phyloP scores from a whole-genome alignment of 108 stramenopile genomes.

The Pelagomonas calceolata region DNA sequence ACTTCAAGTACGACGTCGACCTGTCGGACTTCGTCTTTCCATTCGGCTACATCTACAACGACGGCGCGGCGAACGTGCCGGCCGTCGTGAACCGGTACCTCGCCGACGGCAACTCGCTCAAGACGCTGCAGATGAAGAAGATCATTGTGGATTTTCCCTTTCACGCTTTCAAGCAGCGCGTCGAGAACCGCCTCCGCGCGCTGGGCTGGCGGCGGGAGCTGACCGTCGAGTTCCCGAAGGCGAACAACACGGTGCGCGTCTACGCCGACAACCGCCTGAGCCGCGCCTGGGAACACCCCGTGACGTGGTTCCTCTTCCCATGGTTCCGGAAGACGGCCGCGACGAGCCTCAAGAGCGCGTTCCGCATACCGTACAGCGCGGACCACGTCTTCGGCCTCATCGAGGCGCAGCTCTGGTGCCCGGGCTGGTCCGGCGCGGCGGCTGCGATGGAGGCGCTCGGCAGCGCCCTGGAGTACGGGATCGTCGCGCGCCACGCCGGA shows the following conservation, averaged over 20 bases:
- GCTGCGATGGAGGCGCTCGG: too few relatives aligned
- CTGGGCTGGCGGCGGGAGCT: not conserved
- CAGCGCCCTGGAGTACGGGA: too few relatives aligned
- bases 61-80: not conserved
- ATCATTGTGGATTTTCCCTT: not conserved
- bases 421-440: not conserved
- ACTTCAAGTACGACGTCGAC: not conserved
- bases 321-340: too few relatives aligned
- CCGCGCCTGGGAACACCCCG: not conserved
- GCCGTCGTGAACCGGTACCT: not conserved
- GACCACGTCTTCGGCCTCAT: not conserved
- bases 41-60: not conserved
- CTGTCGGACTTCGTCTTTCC: not conserved
- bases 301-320: not conserved
- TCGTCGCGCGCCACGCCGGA: too few relatives aligned
- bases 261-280: not conserved
- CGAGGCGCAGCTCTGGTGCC: not conserved
- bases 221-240: not conserved
- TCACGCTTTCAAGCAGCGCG: not conserved
- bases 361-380: not conserved
- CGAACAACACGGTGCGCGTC: not conserved
- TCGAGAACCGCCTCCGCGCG: not conserved
- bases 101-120: not conserved
- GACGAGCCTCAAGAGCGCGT: not conserved
- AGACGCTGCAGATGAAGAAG: not conserved